Evolutionary conservation across 2,329 filamentous ascomycete species (phyloP).

Genomic region (Aspergillus proliferans): DNA sequence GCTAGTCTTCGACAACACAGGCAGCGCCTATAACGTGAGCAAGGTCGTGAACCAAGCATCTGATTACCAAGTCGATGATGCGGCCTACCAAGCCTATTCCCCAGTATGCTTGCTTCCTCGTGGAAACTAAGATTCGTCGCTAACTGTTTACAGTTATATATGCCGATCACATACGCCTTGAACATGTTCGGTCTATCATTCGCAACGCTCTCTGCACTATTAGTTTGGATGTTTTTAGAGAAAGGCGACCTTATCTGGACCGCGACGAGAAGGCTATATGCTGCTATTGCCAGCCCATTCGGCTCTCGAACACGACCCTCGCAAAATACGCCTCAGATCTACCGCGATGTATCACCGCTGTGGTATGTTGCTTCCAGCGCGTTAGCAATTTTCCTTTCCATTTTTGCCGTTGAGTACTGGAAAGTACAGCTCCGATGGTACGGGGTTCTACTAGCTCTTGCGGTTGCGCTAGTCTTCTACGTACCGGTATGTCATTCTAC

Average conservation of each 20-base stretch:
- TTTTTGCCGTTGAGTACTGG: constrained; percentile 22
- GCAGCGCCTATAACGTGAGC: constrained; percentile 55
- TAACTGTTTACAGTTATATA: constrained; percentile 13
- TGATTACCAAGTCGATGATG: constrained; percentile 55
- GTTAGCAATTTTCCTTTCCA: constrained; percentile 16
- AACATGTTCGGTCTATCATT: constrained; percentile 53
- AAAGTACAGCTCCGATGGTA: constrained; percentile 20
- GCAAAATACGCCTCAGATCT: background rate
- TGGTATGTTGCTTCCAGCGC: constrained; percentile 15
- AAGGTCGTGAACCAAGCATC: constrained; percentile 50
- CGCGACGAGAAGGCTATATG: background rate
- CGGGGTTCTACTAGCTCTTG: constrained; percentile 18
- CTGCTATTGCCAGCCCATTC: background rate
- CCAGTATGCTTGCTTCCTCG: constrained; percentile 48
- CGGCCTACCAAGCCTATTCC: constrained; percentile 59
- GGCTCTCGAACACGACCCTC: background rate
- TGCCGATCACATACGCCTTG: constrained; percentile 21
- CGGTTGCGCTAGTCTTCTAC: constrained; percentile 18
- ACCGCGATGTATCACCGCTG: constrained; percentile 14
- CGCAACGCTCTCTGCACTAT: constrained; percentile 53
- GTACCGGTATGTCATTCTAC: constrained; percentile 11
- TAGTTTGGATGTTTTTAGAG: constrained; percentile 21
- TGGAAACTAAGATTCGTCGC: background rate
- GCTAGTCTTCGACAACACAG: constrained; percentile 62
- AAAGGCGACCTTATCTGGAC: constrained; percentile 10